Conservation (phyloP, 2,329 filamentous ascomycete species). For the Exutisphaerella laricina region DNA sequence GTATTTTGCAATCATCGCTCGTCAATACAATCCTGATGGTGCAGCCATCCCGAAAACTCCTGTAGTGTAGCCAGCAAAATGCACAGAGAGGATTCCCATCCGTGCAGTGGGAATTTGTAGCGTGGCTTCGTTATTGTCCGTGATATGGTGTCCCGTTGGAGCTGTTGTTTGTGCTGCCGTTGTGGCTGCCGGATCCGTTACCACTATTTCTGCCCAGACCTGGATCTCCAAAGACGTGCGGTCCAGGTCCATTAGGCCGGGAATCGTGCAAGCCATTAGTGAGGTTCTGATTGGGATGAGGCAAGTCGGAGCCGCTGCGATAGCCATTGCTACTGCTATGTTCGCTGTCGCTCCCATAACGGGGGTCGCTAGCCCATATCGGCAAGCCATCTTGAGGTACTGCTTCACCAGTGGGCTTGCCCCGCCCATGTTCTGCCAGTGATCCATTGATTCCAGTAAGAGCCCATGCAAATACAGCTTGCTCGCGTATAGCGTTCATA, state of each 20-base stretch:
- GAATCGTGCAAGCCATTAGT: constrained; percentile 1
- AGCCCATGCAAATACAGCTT: constrained; percentile 84
- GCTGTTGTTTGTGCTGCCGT: constrained; percentile 11
- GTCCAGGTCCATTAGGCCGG: constrained; percentile 8
- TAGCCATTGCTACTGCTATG: constrained; percentile 6
- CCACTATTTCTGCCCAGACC: constrained; percentile 23
- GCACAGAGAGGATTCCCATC: no score
- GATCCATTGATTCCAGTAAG: constrained; percentile 74
- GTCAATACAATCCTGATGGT: neutral
- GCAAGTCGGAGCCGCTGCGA: constrained; percentile 10
- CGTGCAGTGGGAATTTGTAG: no score
- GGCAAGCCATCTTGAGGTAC: constrained; percentile 57
- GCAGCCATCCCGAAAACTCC: neutral
- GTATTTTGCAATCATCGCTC: neutral
- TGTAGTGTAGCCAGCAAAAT: no score
- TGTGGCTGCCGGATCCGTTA: constrained; percentile 11
- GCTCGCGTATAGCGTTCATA: constrained; percentile 75
- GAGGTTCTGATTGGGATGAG: constrained; percentile 8
- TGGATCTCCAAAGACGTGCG: constrained; percentile 31
- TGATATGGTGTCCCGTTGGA: constrained; percentile 11
- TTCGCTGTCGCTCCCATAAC: constrained; percentile 1
- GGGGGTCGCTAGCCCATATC: constrained; percentile 48
- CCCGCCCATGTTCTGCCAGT: constrained; percentile 58
- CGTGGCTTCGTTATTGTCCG: neutral
- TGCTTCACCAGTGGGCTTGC: constrained; percentile 58